phyloP scores from a whole-genome alignment of 2,329 filamentous ascomycete genomes.

The Ilyonectria mors-panacis region DNA sequence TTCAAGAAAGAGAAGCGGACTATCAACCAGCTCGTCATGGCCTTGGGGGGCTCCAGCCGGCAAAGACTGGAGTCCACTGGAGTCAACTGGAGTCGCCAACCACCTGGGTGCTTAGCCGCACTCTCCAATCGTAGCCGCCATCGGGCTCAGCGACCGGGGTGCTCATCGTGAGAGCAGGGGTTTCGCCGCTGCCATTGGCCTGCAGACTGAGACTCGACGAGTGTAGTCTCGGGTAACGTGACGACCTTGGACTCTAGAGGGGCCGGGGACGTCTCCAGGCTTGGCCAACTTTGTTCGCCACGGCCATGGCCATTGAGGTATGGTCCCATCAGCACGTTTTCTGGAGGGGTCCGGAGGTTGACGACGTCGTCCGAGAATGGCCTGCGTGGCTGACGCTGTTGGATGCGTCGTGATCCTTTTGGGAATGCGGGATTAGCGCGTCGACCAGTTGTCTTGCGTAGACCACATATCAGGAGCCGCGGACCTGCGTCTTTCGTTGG shows the following conservation, averaged over 20 bases:
- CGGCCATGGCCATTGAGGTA: slow-evolving; percentile 39
- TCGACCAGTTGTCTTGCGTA: slow-evolving; percentile 29
- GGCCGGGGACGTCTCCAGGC: background rate
- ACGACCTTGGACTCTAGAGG: slow-evolving; percentile 39
- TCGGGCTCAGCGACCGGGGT: slow-evolving; percentile 48
- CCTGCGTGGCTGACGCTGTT: slow-evolving; percentile 46
- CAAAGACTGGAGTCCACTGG: slow-evolving; percentile 30
- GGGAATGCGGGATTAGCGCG: slow-evolving; percentile 52
- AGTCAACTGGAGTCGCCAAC: slow-evolving; percentile 39
- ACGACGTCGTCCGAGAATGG: slow-evolving; percentile 42
- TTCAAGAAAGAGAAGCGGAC: slow-evolving; percentile 18
- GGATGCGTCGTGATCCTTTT: slow-evolving; percentile 29
- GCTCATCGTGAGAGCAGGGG: slow-evolving; percentile 49
- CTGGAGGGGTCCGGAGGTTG: slow-evolving; percentile 28
- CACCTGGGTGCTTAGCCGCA: slow-evolving; percentile 46
- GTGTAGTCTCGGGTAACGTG: slow-evolving; percentile 54
- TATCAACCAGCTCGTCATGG: slow-evolving; percentile 21
- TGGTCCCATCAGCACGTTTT: slow-evolving; percentile 42
- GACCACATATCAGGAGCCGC: slow-evolving; percentile 37
- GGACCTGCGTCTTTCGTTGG: slow-evolving; percentile 41
- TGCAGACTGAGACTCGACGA: slow-evolving; percentile 44
- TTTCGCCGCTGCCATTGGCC: slow-evolving; percentile 53
- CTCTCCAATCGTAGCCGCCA: slow-evolving; percentile 55
- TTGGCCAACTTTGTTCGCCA: slow-evolving; percentile 23
- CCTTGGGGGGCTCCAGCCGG: slow-evolving; percentile 13